Base-by-base conservation (phyloP, 768 basidiomycete species). In the Mycena pura region DNA sequence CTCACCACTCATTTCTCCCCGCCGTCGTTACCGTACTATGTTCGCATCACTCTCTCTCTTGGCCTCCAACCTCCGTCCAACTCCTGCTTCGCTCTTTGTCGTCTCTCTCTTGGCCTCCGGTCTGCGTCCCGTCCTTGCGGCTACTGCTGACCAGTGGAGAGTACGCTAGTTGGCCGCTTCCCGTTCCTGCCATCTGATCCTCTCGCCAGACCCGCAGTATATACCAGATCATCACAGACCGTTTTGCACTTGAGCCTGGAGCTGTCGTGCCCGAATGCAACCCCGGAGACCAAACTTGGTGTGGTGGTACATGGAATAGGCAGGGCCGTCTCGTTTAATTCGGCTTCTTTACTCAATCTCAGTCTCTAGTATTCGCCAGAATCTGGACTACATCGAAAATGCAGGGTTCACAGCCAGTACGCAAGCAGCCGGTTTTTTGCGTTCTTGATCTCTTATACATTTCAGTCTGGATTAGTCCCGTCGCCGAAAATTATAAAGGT, bases 251-350 rank as follows among this genome's bases (percentile, higher is more conserved):
- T 11, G 84, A 87, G 9, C 69, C 77, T 0, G 83, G 83, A n/a
- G 76, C 84, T 1, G 76, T 82, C 69, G 73, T 75, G 31, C 82
- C 75, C 58, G 69, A 78, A 48, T 93, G 91, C 70, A 79, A 89
- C 67, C 81, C 85, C 5, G 77, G 72, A 25, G 70, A 79, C 21
- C 89, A 86, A 69, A 89, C 88, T 1, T 92, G 86, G 80, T 95
- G 92, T 62, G 93, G 93, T n/a, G 92, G 93, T 6, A 92, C 87
- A n/a, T 94, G 91, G 90, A 86, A 84, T 51, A 80, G 85, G 82
- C 34, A 49, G 14, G 48, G 29, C 11, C 6, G 32, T 24, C 81
- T 39, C 62, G 80, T 72, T 34, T 10, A 27, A 40, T 32, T 47
- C 32, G 27, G 4, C 38, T 22, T 44, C 24, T 60, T 27, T 45